Conservation (phyloP, 345 rosid species). For the Arabidopsis suecica region DNA sequence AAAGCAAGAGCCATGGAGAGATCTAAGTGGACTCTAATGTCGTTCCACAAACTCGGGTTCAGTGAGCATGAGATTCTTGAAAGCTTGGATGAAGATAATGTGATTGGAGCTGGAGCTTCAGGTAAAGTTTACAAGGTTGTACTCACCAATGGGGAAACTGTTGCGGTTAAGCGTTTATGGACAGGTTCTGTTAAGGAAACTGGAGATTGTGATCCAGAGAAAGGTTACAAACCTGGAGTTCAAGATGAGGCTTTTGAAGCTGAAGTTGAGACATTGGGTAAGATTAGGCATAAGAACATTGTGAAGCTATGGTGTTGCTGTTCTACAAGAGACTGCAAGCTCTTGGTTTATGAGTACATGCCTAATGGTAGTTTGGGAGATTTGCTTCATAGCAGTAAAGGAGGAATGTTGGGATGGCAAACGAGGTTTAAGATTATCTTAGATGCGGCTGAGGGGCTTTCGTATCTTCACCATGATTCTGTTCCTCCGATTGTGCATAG, state of each 20-base stretch:
- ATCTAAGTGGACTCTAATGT: conserved; percentile 94
- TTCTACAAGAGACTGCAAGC: conserved; percentile 82
- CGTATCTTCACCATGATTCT: conserved; percentile 94
- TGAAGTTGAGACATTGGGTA: conserved; percentile 88
- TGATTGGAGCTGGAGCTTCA: conserved; percentile 85
- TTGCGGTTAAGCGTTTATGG: conserved; percentile 97
- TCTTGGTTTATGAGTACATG: conserved; percentile 98
- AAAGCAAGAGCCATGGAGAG: conserved; percentile 69
- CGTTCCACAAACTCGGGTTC: conserved; percentile 92
- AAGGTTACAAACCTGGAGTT: conserved; percentile 54
- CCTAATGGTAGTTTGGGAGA: conserved; percentile 97
- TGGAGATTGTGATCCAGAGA: conserved; percentile 63
- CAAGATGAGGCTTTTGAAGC: conserved; percentile 83
- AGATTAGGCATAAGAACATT: conserved; percentile 97
- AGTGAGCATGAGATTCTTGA: conserved; percentile 88
- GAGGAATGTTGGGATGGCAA: conserved; percentile 83
- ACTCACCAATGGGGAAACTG: conserved; percentile 77
- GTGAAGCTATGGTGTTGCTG: conserved; percentile 99
- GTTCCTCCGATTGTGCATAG: conserved; percentile 94
- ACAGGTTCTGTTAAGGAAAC: conserved; percentile 59
- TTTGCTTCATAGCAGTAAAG: conserved; percentile 85
- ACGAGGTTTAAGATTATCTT: conserved; percentile 77
- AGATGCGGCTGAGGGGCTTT: conserved; percentile 96
- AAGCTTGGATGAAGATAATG: conserved; percentile 88
- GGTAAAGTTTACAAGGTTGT: conserved; percentile 97